Evolutionary conservation across 306 rosid genomes (phyloP), one percentile per base, ranked within the genome.

Genomic region (Cucurbita maxima): DNA sequence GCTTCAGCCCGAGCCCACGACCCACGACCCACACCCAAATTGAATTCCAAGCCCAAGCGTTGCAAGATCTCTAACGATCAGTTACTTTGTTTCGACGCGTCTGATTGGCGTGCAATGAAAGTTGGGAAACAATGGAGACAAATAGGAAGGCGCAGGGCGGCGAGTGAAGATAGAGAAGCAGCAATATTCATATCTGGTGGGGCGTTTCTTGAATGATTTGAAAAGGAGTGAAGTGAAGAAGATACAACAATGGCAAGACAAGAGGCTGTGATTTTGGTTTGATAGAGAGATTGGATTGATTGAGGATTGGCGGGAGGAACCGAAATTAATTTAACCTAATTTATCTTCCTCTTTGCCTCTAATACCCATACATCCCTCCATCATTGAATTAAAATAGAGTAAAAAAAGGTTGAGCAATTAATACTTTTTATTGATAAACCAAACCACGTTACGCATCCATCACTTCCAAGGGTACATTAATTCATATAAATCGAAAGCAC

Each of bases 61-160:
- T 22, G 54, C 18, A 43, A 37, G 18, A 3, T n/a, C 36, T 64
- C 4, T n/a, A 40, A 36, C 25, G 25, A 18, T 41, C 48, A n/a
- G n/a, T n/a, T n/a, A 38, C 12, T 15, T 63, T 63, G 15, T 63
- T 40, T 19, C 34, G 41, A 47, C 73, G 73, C 73, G 73, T 14
- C 73, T 45, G 37, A 9, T 40, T 43, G 60, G 54, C 76, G 66
- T n/a, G 76, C 43, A 51, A 18, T 56, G 4, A 5, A n/a, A n/a
- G n/a, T n/a, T n/a, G n/a, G n/a, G n/a, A n/a, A n/a, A n/a, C n/a
- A n/a, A n/a, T n/a, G n/a, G n/a, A n/a, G n/a, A n/a, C n/a, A n/a
- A n/a, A n/a, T n/a, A n/a, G 72, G 78, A 47, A 61, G 41, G 52
- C 61, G 54, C 13, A 75, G 59, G 72, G 38, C 41, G 16, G 60